phyloP scores from a whole-genome alignment of 257 asterid genomes.

The Solanum rostratum region DNA sequence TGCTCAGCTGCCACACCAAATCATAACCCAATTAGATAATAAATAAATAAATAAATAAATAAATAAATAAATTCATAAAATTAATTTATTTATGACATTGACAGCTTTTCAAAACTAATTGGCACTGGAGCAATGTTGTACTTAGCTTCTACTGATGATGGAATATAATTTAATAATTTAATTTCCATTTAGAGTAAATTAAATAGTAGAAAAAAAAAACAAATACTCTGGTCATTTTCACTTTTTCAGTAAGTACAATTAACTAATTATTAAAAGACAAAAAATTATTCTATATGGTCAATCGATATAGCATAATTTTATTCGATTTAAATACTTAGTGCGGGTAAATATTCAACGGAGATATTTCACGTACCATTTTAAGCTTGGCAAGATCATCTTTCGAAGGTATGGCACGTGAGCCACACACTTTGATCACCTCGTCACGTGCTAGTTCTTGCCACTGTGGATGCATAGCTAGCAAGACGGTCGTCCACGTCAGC shows the following conservation, averaged over 20 bases:
- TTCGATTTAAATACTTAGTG: neutral
- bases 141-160: neutral
- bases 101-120: neutral
- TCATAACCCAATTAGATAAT: neutral
- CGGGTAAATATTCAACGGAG: neutral
- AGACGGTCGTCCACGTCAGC: constrained; percentile 44
- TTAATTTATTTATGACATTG: neutral
- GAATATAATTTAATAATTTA: neutral
- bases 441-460: constrained; percentile 43
- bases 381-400: constrained; percentile 30
- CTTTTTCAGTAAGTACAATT: neutral
- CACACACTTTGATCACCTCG: constrained; percentile 38
- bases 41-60: neutral
- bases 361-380: constrained; percentile 21
- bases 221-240: neutral
- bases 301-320: no score
- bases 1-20: constrained; percentile 18
- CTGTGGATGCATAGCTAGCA: constrained; percentile 40
- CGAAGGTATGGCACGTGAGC: constrained; percentile 35
- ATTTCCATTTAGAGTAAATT: neutral
- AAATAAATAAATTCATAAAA: neutral
- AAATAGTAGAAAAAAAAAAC: neutral
- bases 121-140: neutral
- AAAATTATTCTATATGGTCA: no score
- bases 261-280: neutral